Base-by-base conservation (phyloP, 2,329 filamentous ascomycete genomes). In the Aquanectria penicillioides region DNA sequence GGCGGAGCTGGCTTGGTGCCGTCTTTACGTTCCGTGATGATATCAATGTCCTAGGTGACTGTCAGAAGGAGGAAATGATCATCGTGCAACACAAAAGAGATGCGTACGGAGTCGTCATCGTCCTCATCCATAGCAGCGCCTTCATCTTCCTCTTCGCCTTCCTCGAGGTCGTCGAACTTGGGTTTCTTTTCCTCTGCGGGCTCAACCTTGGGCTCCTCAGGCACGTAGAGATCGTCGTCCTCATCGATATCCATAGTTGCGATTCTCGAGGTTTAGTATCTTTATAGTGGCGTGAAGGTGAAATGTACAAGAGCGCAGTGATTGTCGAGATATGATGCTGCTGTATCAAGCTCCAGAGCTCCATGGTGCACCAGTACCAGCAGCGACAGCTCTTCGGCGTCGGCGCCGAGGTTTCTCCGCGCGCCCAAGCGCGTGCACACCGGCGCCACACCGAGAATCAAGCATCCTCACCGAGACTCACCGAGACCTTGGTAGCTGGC, bases 1-100 rank as follows among this genome's bases (percentile, higher is more conserved):
- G 86, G 83, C 48, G 86, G 83, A 48, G 83, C 81, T 54, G 86
- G 80, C 59, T 86, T 87, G 53, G 83, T 81, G 69, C 85, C 85
- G 67, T 89, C 87, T 78, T 88, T 89, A 57, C 86, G 81, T 71
- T 89, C 87, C 17, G 84, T 89, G 68, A 89, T 87, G 66, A 89
- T 89, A 64, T 89, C 87, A 69, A 89, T 87, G 61, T 89, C 87
- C 84, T 89, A 58, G 4, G 48, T 43, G 7, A 6, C 3, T 44
- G 41, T 64, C 10, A 69, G 48, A 61, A n/a, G 52, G 28, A 2
- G n/a, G 12, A 12, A n/a, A 2, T 12, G 2, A 1, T 20, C 5
- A 3, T 8, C 29, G 12, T 36, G 11, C 13, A 11, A 6, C n/a
- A 12, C 13, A 29, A 15, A 13, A 13, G 13, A 25, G 15, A 46